Evolutionary conservation across 352 stramenopile genomes (phyloP).

Genomic region (Pythium aquatile): DNA sequence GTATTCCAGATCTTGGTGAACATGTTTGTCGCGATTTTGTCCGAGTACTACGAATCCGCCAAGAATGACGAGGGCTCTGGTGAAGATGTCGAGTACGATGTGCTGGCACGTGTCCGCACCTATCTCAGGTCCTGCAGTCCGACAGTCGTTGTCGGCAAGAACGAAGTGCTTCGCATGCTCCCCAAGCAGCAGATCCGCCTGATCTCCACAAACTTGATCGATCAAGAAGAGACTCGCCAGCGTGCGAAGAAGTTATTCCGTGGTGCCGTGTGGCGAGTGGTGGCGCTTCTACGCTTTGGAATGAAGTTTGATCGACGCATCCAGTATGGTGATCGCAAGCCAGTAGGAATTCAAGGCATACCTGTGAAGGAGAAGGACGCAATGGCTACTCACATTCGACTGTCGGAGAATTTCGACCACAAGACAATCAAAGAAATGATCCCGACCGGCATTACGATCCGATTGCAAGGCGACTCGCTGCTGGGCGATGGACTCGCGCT

Average conservation of each 20-base stretch:
- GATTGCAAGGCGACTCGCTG: conserved; percentile 74
- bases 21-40: conserved; percentile 90
- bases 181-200: conserved; percentile 72
- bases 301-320: conserved; percentile 88
- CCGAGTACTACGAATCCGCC: conserved; percentile 83
- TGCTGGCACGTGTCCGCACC: conserved; percentile 72
- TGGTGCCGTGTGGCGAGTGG: conserved; percentile 82
- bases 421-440: conserved; percentile 91
- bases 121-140: conserved; percentile 75
- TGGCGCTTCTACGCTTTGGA: conserved; percentile 82
- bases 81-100: conserved; percentile 86
- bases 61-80: conserved; percentile 73
- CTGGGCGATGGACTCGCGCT: conserved; percentile 71
- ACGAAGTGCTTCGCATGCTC: conserved; percentile 73
- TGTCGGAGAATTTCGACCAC: conserved; percentile 90
- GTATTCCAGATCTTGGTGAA: conserved; percentile 88
- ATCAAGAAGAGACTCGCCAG: conserved; percentile 82
- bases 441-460: conserved; percentile 80
- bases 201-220: conserved; percentile 87
- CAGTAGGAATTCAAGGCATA: conserved; percentile 16
- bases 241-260: conserved; percentile 81
- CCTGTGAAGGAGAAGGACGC: conserved; percentile 37
- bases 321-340: conserved; percentile 66
- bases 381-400: conserved; percentile 70
- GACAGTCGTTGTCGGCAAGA: conserved; percentile 75